Percentiles rank a stretch among this genome's conserved stretches.
These are phyloP conservation scores for Gaertneriomyces sp. DNA, from an alignment of 192 early-diverging fungal genomes.

Conservation along the genomic window DNA sequence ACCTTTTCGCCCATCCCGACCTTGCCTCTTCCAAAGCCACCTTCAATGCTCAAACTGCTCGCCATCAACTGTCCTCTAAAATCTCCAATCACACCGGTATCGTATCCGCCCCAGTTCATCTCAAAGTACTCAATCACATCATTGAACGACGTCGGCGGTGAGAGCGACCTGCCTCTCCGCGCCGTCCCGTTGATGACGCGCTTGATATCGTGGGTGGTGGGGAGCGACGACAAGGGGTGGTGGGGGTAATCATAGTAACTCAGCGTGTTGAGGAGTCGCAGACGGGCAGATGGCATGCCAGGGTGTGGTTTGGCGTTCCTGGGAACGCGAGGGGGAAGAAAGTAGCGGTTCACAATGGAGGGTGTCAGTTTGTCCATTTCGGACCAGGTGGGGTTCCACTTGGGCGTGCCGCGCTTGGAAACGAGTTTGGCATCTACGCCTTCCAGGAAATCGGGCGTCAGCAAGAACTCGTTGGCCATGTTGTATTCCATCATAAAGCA, in stretches of 20 bases:
- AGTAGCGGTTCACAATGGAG: constrained; percentile 33
- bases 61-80: constrained; percentile 11
- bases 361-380: constrained; percentile 17
- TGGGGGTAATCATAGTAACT: constrained; percentile 54
- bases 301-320: neutral
- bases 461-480: constrained; percentile 73
- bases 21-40: constrained; percentile 44
- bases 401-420: constrained; percentile 55
- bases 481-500: constrained; percentile 86
- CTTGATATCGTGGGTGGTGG: constrained; percentile 44
- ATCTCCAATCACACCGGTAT: constrained; percentile 33
- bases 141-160: constrained; percentile 23
- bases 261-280: constrained; percentile 33
- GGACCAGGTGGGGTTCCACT: constrained; percentile 69
- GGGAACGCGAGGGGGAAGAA: constrained; percentile 1
- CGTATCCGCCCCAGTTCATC: constrained; percentile 50
- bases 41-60: constrained; percentile 20
- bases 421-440: constrained; percentile 80
- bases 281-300: neutral
- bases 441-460: constrained; percentile 80
- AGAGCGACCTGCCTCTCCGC: constrained; percentile 1
- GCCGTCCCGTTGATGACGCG: constrained; percentile 34
- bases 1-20: constrained; percentile 49
- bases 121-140: constrained; percentile 36
- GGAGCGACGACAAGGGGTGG: constrained; percentile 46